Conservation (phyloP, 768 basidiomycete genomes). For the Collybia sordida region DNA sequence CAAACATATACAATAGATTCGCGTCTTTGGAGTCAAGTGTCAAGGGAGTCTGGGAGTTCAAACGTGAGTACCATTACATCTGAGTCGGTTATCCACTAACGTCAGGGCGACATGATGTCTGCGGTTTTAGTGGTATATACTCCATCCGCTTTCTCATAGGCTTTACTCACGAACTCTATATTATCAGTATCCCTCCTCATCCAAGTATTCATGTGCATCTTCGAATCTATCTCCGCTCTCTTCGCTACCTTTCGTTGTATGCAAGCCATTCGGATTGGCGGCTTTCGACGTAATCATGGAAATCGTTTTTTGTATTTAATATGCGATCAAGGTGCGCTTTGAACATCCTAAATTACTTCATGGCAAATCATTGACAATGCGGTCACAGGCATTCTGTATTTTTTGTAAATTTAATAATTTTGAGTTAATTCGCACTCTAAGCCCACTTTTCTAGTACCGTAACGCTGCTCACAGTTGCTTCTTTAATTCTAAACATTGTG, state of each 20-base stretch:
- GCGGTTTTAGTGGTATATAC: background rate
- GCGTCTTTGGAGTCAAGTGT: background rate
- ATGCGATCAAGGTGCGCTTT: background rate
- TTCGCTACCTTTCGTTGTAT: background rate
- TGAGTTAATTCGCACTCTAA: too few relatives aligned
- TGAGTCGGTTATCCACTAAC: background rate
- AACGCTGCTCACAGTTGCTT: background rate
- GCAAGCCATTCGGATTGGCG: background rate
- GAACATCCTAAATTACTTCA: too few relatives aligned
- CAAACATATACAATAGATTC: background rate
- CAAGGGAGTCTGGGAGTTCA: background rate
- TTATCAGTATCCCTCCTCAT: background rate
- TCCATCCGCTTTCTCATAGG: too few relatives aligned
- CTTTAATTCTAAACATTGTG: background rate
- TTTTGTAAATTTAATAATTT: background rate
- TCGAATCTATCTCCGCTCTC: background rate
- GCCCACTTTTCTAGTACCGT: background rate
- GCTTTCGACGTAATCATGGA: background rate
- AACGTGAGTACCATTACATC: background rate
- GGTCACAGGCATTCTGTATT: background rate
- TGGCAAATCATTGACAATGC: too few relatives aligned
- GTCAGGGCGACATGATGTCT: background rate
- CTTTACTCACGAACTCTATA: too few relatives aligned
- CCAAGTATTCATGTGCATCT: background rate
- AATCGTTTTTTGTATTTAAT: background rate